Evolutionary conservation across 1,284 basidiomycete genomes (phyloP), one percentile per base, ranked within the genome.

Genomic region (Chalciporus piperatoides): DNA sequence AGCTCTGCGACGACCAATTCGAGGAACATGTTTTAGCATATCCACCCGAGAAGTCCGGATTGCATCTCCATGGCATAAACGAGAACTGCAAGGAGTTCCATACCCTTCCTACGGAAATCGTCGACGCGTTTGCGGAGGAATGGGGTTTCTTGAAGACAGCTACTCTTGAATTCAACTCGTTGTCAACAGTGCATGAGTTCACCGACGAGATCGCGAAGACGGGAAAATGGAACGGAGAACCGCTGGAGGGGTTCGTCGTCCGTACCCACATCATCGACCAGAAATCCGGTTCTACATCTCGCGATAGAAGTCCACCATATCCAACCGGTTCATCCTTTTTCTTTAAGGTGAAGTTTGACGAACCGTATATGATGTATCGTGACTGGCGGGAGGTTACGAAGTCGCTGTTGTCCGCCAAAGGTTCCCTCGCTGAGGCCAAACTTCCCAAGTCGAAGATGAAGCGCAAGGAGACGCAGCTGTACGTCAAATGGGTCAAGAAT

Each of bases 321-420:
- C 68, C 74, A 0, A 70, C 84, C 0, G 89, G 89, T 12, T 84
- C 90, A 6, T 86, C 91, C 0, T 97, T 98, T 77, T 98, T 99
- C 78, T 99, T 97, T 84, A 99, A 99, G 68, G 81, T 99, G 72
- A 99, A 99, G 68, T 99, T 97, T 67, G 94, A 98, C 68, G 93
- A 99, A 66, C 96, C 96, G 0, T 99, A 99, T 67, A 84, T 98
- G 74, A 96, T 97, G 84, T 98, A 98, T 70, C 85, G 97, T 44
- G 92, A 97, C 65, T 99, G 94, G 94, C 78, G 97, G 47, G 97
- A 99, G 70, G 78, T 96, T 44, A 98, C 97, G 6, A 89, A 92
- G 62, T 72, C 68, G 15, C 73, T 96, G 27, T 74, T 97, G 6
- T 71, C 75, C 1, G 51, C 61, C 39, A 64, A 64, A 19, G 62